Evolutionary conservation across 1,139 yeast genomes (phyloP).

Genomic region (Diutina ranongensis): DNA sequence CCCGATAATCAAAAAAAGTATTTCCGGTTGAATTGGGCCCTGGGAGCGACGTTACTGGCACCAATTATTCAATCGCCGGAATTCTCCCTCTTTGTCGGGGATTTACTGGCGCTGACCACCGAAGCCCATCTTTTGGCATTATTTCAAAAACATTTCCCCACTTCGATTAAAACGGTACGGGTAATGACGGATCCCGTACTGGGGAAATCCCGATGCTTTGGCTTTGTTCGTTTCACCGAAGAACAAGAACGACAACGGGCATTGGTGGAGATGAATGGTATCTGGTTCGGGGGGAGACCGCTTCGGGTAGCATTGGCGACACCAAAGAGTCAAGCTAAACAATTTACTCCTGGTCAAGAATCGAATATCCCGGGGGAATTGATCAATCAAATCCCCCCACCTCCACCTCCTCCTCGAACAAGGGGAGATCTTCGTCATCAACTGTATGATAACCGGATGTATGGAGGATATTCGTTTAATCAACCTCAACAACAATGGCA

Average conservation of each 20-base stretch:
- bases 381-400: not conserved
- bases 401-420: not conserved
- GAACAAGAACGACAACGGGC: slow-evolving; percentile 57
- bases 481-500: not conserved
- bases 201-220: slow-evolving; percentile 66
- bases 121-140: slow-evolving; percentile 59
- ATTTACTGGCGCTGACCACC: slow-evolving; percentile 59
- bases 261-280: slow-evolving; percentile 62
- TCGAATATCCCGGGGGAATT: not conserved
- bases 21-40: slow-evolving; percentile 66
- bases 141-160: slow-evolving; percentile 49
- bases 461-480: not conserved
- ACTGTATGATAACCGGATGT: not conserved
- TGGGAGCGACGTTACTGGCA: slow-evolving; percentile 48
- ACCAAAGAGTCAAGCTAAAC: slow-evolving; percentile 24
- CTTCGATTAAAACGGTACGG: slow-evolving; percentile 54
- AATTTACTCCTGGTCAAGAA: not conserved
- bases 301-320: slow-evolving; percentile 64
- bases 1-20: slow-evolving; percentile 47
- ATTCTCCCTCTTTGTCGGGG: slow-evolving; percentile 67
- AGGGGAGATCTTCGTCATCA: slow-evolving; percentile 3
- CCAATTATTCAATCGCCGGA: slow-evolving; percentile 43
- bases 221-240: slow-evolving; percentile 59
- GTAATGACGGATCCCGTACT: slow-evolving; percentile 69
- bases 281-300: slow-evolving; percentile 64